phyloP scores from a whole-genome alignment of 768 basidiomycete genomes.

The Amanita fuliginea region DNA sequence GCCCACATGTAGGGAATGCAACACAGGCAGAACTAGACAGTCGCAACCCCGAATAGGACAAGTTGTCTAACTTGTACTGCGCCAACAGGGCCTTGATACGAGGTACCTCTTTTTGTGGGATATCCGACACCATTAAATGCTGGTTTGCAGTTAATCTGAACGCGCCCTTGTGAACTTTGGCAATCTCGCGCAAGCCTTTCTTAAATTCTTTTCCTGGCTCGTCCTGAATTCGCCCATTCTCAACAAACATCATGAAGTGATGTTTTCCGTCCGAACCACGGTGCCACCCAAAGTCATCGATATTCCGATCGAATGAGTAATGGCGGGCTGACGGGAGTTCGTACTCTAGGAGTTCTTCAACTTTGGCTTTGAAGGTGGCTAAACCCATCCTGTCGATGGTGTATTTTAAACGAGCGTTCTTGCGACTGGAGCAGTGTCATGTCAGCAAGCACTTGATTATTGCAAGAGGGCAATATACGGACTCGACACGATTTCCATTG shows the following conservation, averaged over 20 bases:
- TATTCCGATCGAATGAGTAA: slow-evolving; percentile 77
- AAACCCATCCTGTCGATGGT: slow-evolving; percentile 95
- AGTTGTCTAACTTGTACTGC: slow-evolving; percentile 84
- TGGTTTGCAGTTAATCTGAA: slow-evolving; percentile 96
- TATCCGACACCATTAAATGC: slow-evolving; percentile 81
- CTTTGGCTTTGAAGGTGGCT: slow-evolving; percentile 76
- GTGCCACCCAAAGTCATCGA: slow-evolving; percentile 93
- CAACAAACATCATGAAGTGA: slow-evolving; percentile 91
- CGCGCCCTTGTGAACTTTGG: slow-evolving; percentile 85
- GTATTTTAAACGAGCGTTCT: slow-evolving; percentile 91
- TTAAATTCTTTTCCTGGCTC: slow-evolving; percentile 88
- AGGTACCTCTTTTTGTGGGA: slow-evolving; percentile 60
- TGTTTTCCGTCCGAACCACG: slow-evolving; percentile 80
- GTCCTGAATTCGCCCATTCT: slow-evolving; percentile 97
- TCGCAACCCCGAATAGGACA: slow-evolving; percentile 67
- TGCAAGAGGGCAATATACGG: slow-evolving; percentile 20
- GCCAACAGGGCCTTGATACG: slow-evolving; percentile 70
- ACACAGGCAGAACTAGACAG: slow-evolving; percentile 94
- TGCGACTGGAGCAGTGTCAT: slow-evolving; percentile 30
- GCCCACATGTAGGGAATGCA: slow-evolving; percentile 88
- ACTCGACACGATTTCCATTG: slow-evolving; percentile 93
- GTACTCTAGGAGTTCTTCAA: slow-evolving; percentile 83
- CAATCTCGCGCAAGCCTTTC: slow-evolving; percentile 85
- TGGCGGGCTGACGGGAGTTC: slow-evolving; percentile 60
- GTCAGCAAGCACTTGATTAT: not conserved